phyloP scores from a whole-genome alignment of 495 filamentous ascomycete genomes.

The Penicillium cataractarum region DNA sequence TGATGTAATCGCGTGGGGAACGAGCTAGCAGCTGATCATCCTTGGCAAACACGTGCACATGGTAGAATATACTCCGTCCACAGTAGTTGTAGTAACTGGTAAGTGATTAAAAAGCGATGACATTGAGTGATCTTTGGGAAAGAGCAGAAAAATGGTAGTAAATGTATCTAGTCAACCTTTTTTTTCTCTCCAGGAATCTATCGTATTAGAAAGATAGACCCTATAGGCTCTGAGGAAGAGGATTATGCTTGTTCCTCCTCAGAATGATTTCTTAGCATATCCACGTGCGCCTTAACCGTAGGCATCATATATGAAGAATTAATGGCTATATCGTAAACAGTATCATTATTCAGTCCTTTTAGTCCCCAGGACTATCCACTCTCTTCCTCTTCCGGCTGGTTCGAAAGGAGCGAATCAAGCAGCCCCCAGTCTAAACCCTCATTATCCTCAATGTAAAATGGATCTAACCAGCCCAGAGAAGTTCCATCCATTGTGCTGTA shows the following conservation, averaged over 20 bases:
- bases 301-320: too few relatives aligned
- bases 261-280: background rate
- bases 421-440: background rate
- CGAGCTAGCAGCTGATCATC: background rate
- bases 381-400: background rate
- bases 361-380: background rate
- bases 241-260: background rate
- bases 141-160: too few relatives aligned
- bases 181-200: background rate
- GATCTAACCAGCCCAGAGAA: background rate
- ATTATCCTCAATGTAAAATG: background rate
- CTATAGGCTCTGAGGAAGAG: too few relatives aligned
- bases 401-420: background rate
- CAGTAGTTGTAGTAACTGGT: too few relatives aligned
- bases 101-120: background rate
- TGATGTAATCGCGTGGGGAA: conserved; percentile 10
- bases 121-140: too few relatives aligned
- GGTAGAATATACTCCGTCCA: too few relatives aligned
- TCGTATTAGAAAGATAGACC: background rate
- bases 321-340: too few relatives aligned
- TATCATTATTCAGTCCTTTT: too few relatives aligned
- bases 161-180: background rate
- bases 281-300: too few relatives aligned
- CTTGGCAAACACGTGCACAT: background rate
- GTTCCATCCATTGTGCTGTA: background rate